phyloP scores from a whole-genome alignment of 1,284 basidiomycete species.

The Cutaneotrichosporon sp. region DNA sequence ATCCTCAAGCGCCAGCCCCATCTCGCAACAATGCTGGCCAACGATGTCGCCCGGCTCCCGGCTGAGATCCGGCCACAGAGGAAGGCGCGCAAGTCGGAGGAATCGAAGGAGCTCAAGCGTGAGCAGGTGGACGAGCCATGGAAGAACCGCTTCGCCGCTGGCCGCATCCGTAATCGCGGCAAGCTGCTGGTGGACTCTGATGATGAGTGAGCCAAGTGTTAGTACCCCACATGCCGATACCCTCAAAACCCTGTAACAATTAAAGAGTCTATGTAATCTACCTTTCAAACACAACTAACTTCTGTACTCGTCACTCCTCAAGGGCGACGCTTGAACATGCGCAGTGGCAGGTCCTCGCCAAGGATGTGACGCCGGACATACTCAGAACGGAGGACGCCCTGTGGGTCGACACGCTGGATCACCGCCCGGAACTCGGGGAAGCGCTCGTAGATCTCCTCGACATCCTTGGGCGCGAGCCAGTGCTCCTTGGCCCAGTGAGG shows the following conservation, averaged over 20 bases:
- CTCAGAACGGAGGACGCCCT: constrained; percentile 66
- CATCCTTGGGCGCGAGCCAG: constrained; percentile 64
- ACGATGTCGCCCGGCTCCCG: constrained; percentile 25
- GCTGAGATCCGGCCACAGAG: not conserved
- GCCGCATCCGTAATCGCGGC: constrained; percentile 12
- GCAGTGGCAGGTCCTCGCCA: constrained; percentile 48
- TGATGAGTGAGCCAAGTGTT: constrained; percentile 5
- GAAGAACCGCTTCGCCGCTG: constrained; percentile 8
- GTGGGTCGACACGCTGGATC: constrained; percentile 72
- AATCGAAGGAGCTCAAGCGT: not conserved
- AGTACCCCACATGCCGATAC: constrained; percentile 15
- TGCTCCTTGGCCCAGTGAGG: constrained; percentile 99
- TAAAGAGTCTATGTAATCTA: constrained; percentile 15
- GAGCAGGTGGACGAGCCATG: constrained; percentile 15
- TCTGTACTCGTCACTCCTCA: not conserved
- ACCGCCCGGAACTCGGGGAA: constrained; percentile 77
- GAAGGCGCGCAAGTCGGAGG: not conserved
- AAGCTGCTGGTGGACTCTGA: constrained; percentile 10
- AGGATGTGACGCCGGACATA: constrained; percentile 59
- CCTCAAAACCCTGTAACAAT: not conserved
- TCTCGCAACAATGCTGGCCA: constrained; percentile 36
- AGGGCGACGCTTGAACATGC: constrained; percentile 42
- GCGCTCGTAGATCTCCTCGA: constrained; percentile 73
- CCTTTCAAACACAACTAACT: not conserved
- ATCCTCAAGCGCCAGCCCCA: constrained; percentile 34